These are phyloP conservation scores for Halophytophthora polymorphica DNA, from an alignment of 352 stramenopile genomes.

Conservation along the genomic window DNA sequence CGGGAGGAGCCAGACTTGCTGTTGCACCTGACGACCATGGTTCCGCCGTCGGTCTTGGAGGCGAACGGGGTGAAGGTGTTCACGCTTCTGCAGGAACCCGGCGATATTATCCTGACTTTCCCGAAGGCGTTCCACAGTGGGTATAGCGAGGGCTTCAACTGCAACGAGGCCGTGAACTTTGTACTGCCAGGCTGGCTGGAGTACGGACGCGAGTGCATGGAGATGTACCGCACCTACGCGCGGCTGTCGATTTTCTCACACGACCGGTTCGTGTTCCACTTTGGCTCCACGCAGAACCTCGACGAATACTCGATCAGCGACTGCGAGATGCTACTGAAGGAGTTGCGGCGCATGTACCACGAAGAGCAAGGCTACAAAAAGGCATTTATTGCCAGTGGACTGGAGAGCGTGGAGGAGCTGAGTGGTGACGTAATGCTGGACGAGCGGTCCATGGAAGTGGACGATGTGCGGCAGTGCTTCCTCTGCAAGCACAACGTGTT, in stretches of 20 bases:
- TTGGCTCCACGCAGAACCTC: conserved; percentile 58
- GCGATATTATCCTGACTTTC: conserved; percentile 98
- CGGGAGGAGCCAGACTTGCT: conserved; percentile 58
- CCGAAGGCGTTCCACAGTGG: conserved; percentile 95
- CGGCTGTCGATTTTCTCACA: conserved; percentile 79
- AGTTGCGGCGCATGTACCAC: conserved; percentile 66
- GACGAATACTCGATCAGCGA: conserved; percentile 57
- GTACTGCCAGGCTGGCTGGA: conserved; percentile 83
- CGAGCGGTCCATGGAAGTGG: conserved; percentile 66
- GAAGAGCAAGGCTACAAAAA: conserved; percentile 69
- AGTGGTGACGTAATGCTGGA: conserved; percentile 68
- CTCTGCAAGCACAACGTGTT: conserved; percentile 76
- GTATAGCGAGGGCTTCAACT: conserved; percentile 96
- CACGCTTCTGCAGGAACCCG: conserved; percentile 77
- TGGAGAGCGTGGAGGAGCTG: conserved; percentile 56
- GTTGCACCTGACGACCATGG: conserved; percentile 76
- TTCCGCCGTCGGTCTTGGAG: conserved; percentile 49
- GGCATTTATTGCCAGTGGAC: conserved; percentile 31
- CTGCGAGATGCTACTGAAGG: conserved; percentile 64
- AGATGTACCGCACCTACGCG: conserved; percentile 62
- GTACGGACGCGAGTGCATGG: conserved; percentile 63
- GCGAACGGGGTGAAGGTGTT: conserved; percentile 53
- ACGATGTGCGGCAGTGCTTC: conserved; percentile 71
- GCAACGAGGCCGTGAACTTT: conserved; percentile 89
- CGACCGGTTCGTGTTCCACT: conserved; percentile 80